phyloP scores from a whole-genome alignment of 441 rosid species.

The Biscutella laevigata region DNA sequence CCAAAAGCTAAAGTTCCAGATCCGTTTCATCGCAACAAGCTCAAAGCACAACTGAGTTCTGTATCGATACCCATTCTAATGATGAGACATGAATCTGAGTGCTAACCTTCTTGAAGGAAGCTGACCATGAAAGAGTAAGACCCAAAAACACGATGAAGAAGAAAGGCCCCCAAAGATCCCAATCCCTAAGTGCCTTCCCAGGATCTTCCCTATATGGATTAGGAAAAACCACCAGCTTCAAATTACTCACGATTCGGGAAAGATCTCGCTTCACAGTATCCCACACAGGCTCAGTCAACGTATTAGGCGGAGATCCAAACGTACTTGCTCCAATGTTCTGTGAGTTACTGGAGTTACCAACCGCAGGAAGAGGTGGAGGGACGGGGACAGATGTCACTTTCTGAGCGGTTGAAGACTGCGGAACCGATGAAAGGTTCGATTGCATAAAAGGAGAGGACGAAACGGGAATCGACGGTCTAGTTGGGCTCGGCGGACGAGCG shows the following conservation, averaged over 20 bases:
- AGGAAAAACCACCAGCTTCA: slow-evolving; percentile 93
- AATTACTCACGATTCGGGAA: slow-evolving; percentile 78
- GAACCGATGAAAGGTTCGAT: slow-evolving; percentile 51
- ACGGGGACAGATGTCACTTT: slow-evolving; percentile 7
- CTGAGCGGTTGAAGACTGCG: slow-evolving; percentile 9
- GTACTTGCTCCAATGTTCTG: slow-evolving; percentile 29
- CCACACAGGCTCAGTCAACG: slow-evolving; percentile 93
- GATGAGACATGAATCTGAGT: neutral
- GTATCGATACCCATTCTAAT: neutral
- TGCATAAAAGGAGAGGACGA: slow-evolving; percentile 60
- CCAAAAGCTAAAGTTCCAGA: neutral
- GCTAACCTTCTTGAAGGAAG: slow-evolving; percentile 56
- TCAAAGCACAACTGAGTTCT: neutral
- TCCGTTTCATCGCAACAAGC: neutral
- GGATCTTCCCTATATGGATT: slow-evolving; percentile 90
- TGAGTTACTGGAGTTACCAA: slow-evolving; percentile 15
- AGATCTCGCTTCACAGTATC: slow-evolving; percentile 95
- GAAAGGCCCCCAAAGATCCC: slow-evolving; percentile 99
- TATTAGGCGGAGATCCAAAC: slow-evolving; percentile 70
- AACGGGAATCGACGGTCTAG: slow-evolving; percentile 57
- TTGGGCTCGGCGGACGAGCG: slow-evolving; percentile 70
- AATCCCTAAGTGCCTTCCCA: slow-evolving; percentile 85
- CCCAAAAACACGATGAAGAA: slow-evolving; percentile 91
- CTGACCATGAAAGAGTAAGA: slow-evolving; percentile 76
- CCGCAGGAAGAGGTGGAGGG: slow-evolving; percentile 33